A percentile compares a stretch with the other conserved stretches of the same genome.
phyloP scores from a whole-genome alignment of 768 basidiomycete species.

The Collybia sordida region DNA sequence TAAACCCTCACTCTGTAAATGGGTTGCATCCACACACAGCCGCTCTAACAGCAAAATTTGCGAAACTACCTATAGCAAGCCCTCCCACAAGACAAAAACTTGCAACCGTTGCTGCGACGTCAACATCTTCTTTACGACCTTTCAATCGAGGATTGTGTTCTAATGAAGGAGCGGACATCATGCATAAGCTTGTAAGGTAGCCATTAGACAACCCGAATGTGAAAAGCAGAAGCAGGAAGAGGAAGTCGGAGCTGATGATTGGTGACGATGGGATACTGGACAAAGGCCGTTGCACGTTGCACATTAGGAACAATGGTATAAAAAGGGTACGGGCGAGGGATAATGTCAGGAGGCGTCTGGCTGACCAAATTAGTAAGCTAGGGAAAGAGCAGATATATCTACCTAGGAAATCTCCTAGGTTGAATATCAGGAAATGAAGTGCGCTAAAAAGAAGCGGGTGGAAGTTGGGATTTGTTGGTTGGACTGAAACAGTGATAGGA shows the following conservation, averaged over 20 bases:
- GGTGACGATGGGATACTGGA: slow-evolving; percentile 32
- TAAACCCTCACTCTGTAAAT: slow-evolving; percentile 32
- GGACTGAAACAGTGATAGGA: slow-evolving; percentile 77
- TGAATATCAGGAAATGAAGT: slow-evolving; percentile 76
- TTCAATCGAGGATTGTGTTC: slow-evolving; percentile 75
- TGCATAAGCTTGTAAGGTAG: slow-evolving; percentile 71
- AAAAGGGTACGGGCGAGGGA: slow-evolving; percentile 77
- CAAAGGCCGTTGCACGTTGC: slow-evolving; percentile 68
- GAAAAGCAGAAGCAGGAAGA: slow-evolving; percentile 75
- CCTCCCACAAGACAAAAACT: slow-evolving; percentile 80
- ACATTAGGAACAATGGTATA: slow-evolving; percentile 84
- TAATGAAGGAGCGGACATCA: slow-evolving; percentile 82
- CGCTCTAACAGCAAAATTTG: slow-evolving; percentile 78
- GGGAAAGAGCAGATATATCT: slow-evolving; percentile 70
- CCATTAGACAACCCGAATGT: slow-evolving; percentile 81
- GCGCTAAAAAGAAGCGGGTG: slow-evolving; percentile 86
- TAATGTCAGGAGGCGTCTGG: slow-evolving; percentile 56
- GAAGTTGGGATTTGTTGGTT: slow-evolving; percentile 58
- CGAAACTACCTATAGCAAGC: slow-evolving; percentile 70
- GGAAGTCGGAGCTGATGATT: slow-evolving; percentile 71
- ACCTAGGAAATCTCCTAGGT: slow-evolving; percentile 69
- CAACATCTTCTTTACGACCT: slow-evolving; percentile 74
- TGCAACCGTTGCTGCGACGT: slow-evolving; percentile 79
- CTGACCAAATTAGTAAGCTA: slow-evolving; percentile 65
- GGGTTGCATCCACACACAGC: slow-evolving; percentile 74